phyloP scores from a whole-genome alignment of 495 filamentous ascomycete species.

The Hypoxylon subgilvum region DNA sequence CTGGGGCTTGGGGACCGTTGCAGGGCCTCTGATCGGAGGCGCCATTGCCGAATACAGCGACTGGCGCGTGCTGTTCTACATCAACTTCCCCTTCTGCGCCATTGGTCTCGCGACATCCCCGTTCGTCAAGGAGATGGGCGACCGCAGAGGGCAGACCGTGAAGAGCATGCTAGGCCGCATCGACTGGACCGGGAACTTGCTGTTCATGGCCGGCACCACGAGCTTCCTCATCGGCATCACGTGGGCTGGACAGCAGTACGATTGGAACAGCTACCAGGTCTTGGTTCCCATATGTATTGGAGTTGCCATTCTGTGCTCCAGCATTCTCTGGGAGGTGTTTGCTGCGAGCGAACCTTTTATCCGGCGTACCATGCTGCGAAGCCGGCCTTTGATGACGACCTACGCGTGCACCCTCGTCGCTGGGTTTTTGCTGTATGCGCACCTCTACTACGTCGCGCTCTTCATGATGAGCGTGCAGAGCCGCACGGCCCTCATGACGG shows the following conservation, averaged over 20 bases:
- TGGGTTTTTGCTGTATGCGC: too few relatives aligned
- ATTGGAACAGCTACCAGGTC: conserved; percentile 61
- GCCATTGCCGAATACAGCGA: too few relatives aligned
- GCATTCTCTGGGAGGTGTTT: conserved; percentile 54
- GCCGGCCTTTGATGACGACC: too few relatives aligned
- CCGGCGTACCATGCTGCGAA: conserved; percentile 26
- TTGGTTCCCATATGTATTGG: conserved; percentile 60
- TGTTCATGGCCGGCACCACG: conserved; percentile 58
- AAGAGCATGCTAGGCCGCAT: conserved; percentile 49
- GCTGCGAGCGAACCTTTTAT: conserved; percentile 55
- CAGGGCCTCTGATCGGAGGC: too few relatives aligned
- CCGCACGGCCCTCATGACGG: too few relatives aligned
- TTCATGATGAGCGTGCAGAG: too few relatives aligned
- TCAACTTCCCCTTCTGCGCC: conserved; percentile 52
- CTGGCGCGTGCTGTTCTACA: conserved; percentile 38
- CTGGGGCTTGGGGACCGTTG: too few relatives aligned
- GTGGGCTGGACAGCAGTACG: conserved; percentile 61
- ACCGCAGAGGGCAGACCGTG: conserved; percentile 23
- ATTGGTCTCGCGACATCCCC: conserved; percentile 37
- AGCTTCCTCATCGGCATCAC: conserved; percentile 60
- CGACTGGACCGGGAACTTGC: conserved; percentile 64
- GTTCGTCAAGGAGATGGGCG: conserved; percentile 30
- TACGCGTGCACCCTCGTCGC: too few relatives aligned
- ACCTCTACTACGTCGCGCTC: too few relatives aligned
- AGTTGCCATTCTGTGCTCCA: conserved; percentile 48